These are phyloP conservation scores for Saccharomycopsis oosterbeekiorum DNA, from an alignment of 805 yeast species.

Conservation along the genomic window DNA sequence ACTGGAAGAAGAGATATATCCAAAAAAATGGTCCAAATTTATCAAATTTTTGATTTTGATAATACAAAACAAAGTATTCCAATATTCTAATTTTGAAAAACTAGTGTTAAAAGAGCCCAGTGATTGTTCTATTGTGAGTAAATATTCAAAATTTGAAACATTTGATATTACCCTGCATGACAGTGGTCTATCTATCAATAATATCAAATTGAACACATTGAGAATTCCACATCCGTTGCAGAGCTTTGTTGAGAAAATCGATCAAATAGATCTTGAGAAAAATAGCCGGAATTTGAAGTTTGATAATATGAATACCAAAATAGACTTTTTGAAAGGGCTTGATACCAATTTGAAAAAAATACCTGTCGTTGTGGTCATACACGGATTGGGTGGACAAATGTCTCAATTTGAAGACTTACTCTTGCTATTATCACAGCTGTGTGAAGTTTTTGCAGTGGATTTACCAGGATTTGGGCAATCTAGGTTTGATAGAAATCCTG, in stretches of 20 bases:
- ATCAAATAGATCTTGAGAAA: slow-evolving; percentile 7
- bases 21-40: slow-evolving; percentile 4
- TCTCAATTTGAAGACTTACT: slow-evolving; percentile 70
- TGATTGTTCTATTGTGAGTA: slow-evolving; percentile 45
- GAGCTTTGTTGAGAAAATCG: slow-evolving; percentile 1
- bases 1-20: slow-evolving; percentile 12
- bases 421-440: slow-evolving; percentile 49
- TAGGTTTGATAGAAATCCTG: slow-evolving; percentile 1
- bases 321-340: slow-evolving; percentile 12
- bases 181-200: slow-evolving; percentile 20
- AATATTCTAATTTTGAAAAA: slow-evolving; percentile 30
- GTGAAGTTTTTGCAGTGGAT: slow-evolving; percentile 62
- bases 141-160: slow-evolving; percentile 33
- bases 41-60: background rate
- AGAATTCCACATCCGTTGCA: slow-evolving; percentile 44
- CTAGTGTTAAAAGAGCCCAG: slow-evolving; percentile 38
- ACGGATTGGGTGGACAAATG: slow-evolving; percentile 87
- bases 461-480: slow-evolving; percentile 76
- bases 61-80: background rate
- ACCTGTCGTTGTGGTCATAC: slow-evolving; percentile 61
- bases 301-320: slow-evolving; percentile 5
- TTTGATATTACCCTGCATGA: slow-evolving; percentile 25
- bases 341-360: slow-evolving; percentile 28
- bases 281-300: slow-evolving; percentile 11
- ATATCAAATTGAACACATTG: slow-evolving; percentile 32